A percentile compares a stretch with the other conserved stretches of the same genome.
Evolutionary conservation across 2,329 filamentous ascomycete genomes (phyloP).

Genomic region (Fragosphaeria purpurea): DNA sequence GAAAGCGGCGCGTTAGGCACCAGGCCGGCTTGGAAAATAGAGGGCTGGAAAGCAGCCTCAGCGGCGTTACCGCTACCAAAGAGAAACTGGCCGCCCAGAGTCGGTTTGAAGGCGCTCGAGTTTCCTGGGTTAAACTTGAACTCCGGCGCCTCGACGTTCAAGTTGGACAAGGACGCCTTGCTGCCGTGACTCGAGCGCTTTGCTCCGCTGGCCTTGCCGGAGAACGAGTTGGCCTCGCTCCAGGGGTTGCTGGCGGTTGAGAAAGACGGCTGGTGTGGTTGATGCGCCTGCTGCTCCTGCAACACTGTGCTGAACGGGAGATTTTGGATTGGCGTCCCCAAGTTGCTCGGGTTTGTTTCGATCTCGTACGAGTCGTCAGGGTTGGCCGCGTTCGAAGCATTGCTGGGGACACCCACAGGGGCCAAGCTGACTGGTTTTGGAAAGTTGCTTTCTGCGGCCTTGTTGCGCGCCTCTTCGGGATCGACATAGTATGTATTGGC

Average conservation of each 20-base stretch:
- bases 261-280: constrained; percentile 39
- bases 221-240: constrained; percentile 39
- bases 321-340: constrained; percentile 52
- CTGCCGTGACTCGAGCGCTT: constrained; percentile 50
- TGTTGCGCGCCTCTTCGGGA: constrained; percentile 35
- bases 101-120: constrained; percentile 41
- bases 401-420: constrained; percentile 20
- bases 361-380: constrained; percentile 53
- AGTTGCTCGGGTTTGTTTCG: constrained; percentile 63
- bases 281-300: constrained; percentile 43
- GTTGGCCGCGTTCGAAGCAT: constrained; percentile 20
- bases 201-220: constrained; percentile 25
- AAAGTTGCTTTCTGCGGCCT: constrained; percentile 26
- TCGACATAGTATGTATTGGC: constrained; percentile 57
- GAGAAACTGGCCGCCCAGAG: constrained; percentile 29
- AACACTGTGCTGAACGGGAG: constrained; percentile 36
- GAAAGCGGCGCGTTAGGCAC: constrained; percentile 24
- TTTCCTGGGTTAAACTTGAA: constrained; percentile 64
- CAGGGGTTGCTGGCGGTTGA: constrained; percentile 55
- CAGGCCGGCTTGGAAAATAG: constrained; percentile 32
- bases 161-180: constrained; percentile 62
- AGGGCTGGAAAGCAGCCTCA: constrained; percentile 34
- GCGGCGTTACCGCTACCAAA: constrained; percentile 30
- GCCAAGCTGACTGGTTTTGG: constrained; percentile 23
- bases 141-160: constrained; percentile 83